Evolutionary conservation across 441 rosid genomes (phyloP).

Genomic region (Erodium moschatum): DNA sequence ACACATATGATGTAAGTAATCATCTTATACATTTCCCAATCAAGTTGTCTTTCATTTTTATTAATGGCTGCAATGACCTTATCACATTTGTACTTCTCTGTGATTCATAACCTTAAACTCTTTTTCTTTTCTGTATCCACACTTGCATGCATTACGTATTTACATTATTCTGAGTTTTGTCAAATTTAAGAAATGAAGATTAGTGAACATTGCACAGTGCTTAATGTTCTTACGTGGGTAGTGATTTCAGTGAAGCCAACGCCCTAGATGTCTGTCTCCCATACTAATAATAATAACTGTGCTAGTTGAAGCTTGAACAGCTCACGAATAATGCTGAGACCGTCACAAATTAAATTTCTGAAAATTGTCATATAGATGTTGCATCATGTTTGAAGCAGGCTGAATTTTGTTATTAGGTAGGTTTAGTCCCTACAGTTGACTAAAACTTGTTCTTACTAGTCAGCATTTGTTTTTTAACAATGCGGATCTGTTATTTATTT

Average conservation of each 20-base stretch:
- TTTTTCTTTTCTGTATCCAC: not conserved
- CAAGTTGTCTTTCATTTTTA: not conserved
- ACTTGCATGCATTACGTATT: not conserved
- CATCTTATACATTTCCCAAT: constrained; percentile 10
- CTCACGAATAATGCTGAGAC: not conserved
- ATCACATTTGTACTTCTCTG: too few relatives aligned
- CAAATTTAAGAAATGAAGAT: not conserved
- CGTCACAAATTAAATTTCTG: not conserved
- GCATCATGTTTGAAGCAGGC: not conserved
- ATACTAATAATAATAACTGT: not conserved
- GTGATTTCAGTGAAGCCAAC: not conserved
- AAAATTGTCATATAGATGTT: not conserved
- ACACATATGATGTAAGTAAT: constrained; percentile 79
- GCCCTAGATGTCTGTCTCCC: not conserved
- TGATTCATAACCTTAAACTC: too few relatives aligned
- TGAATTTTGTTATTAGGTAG: not conserved
- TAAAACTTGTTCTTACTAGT: not conserved
- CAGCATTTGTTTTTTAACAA: not conserved
- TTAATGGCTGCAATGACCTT: too few relatives aligned
- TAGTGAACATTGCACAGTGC: not conserved
- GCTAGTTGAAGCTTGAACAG: not conserved
- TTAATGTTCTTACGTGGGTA: not conserved
- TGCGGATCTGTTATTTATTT: constrained; percentile 5
- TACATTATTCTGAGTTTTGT: not conserved
- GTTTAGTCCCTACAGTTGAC: not conserved